Evolutionary conservation across 495 filamentous ascomycete species (phyloP).

Genomic region (Aspergillus mulundensis): DNA sequence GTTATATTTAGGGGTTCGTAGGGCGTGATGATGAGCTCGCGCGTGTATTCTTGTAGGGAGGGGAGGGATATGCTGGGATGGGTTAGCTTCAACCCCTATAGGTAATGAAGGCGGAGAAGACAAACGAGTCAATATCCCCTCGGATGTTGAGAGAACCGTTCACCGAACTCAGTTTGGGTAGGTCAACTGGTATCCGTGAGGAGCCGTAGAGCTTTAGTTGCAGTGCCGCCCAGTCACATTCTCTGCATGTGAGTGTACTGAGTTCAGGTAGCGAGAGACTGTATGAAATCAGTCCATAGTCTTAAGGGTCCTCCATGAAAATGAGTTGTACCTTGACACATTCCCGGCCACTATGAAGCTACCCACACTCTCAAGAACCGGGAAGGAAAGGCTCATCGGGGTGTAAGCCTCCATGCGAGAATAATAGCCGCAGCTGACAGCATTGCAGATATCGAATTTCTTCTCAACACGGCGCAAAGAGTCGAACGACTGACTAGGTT

Average conservation of each 20-base stretch:
- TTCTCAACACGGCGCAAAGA: not conserved
- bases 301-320: not conserved
- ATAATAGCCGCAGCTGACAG: not conserved
- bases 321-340: not conserved
- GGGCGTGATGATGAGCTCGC: not conserved
- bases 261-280: not conserved
- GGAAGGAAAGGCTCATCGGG: not conserved
- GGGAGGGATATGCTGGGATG: not conserved
- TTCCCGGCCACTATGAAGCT: not conserved
- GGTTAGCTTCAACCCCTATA: not conserved
- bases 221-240: not conserved
- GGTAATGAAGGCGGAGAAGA: not conserved
- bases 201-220: constrained; percentile 1
- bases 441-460: not conserved
- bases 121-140: constrained; percentile 2
- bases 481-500: not conserved
- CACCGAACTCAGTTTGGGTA: not conserved
- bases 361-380: not conserved
- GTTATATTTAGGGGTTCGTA: not conserved
- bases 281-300: not conserved
- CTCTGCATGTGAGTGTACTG: not conserved
- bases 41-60: not conserved
- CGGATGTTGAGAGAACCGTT: not conserved
- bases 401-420: not conserved
- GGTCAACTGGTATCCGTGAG: not conserved